Conservation (phyloP, 768 basidiomycete genomes). For the Phylloporus arenicola region DNA sequence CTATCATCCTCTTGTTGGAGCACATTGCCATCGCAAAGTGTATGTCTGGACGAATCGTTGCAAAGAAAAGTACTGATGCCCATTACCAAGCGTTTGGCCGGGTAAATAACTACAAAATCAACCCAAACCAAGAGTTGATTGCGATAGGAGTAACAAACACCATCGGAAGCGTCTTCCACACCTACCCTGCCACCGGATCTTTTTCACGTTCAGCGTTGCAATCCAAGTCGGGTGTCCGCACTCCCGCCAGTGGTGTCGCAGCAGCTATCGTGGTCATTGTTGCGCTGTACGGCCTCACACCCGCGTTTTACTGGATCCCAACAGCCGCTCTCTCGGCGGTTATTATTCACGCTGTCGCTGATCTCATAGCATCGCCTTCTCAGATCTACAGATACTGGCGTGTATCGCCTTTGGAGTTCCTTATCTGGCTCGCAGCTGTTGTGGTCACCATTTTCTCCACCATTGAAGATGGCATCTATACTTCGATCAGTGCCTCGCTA, state of each 20-base stretch:
- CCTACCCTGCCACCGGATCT: constrained; percentile 95
- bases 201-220: constrained; percentile 98
- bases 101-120: constrained; percentile 89
- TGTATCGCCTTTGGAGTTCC: constrained; percentile 85
- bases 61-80: constrained; percentile 7
- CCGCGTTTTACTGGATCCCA: constrained; percentile 89
- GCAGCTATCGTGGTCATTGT: constrained; percentile 87
- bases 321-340: constrained; percentile 81
- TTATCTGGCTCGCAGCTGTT: constrained; percentile 85
- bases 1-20: constrained; percentile 86
- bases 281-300: constrained; percentile 90
- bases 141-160: constrained; percentile 98
- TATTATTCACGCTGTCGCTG: constrained; percentile 89
- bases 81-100: constrained; percentile 76
- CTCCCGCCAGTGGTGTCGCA: constrained; percentile 82
- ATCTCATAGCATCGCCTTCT: constrained; percentile 79
- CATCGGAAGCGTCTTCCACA: constrained; percentile 81
- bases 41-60: constrained; percentile 30
- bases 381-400: constrained; percentile 90
- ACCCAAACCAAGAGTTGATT: constrained; percentile 91
- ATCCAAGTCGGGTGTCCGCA: constrained; percentile 95
- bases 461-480: constrained; percentile 91
- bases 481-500: constrained; percentile 74
- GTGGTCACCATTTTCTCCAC: constrained; percentile 88
- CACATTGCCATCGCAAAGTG: constrained; percentile 98